A percentile compares a stretch with the other conserved stretches of the same genome.
Conservation (phyloP, 1,284 basidiomycete species). For the Vanrija humicola region DNA sequence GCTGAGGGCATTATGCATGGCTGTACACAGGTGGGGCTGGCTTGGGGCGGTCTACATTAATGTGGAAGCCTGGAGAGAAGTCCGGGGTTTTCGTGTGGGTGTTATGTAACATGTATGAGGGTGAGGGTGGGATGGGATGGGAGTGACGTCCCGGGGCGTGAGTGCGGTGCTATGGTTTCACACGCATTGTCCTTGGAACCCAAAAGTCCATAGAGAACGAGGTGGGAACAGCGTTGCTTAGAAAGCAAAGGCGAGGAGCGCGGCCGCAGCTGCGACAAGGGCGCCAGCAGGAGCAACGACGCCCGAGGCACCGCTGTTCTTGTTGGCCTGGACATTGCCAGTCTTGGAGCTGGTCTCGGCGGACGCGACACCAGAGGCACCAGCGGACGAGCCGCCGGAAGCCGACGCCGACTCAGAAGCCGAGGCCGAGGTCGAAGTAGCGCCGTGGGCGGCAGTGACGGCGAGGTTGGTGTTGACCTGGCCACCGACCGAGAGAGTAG, state of each 20-base stretch:
- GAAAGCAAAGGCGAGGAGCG: slow-evolving; percentile 2
- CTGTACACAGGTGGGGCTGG: too few relatives aligned
- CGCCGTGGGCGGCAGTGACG: slow-evolving; percentile 2
- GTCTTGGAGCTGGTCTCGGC: background rate
- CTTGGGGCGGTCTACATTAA: too few relatives aligned
- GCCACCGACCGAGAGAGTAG: slow-evolving; percentile 28
- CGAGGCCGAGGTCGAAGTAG: background rate
- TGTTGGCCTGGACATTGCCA: background rate
- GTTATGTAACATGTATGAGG: too few relatives aligned
- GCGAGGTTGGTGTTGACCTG: slow-evolving; percentile 6
- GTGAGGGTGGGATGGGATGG: too few relatives aligned
- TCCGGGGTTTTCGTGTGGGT: too few relatives aligned
- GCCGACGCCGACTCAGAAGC: background rate
- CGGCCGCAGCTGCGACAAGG: slow-evolving; percentile 2
- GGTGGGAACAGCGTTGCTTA: background rate
- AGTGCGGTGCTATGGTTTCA: too few relatives aligned
- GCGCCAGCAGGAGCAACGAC: slow-evolving; percentile 1
- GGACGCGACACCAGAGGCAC: background rate
- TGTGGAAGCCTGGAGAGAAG: too few relatives aligned
- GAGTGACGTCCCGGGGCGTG: too few relatives aligned
- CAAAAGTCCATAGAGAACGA: too few relatives aligned
- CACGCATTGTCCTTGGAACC: too few relatives aligned
- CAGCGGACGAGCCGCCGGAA: background rate
- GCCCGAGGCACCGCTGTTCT: background rate
- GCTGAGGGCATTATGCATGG: too few relatives aligned